Evolutionary conservation across 306 rosid species (phyloP), one percentile per base, ranked within the genome.

Genomic region (Senna tora): DNA sequence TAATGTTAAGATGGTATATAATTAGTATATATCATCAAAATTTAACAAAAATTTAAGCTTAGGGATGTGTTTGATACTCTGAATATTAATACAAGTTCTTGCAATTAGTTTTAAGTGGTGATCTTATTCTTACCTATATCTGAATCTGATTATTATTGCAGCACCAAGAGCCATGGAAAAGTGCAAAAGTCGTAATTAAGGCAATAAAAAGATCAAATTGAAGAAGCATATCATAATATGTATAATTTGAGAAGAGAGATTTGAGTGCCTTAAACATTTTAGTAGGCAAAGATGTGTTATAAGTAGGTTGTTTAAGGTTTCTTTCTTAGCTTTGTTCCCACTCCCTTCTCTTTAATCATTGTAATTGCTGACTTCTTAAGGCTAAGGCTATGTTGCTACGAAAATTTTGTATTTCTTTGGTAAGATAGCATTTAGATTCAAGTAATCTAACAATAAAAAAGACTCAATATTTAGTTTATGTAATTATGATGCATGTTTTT

Each of bases 141-240:
- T 25, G 30, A 25, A 1, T 25, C 30, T 64, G 13, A 39, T 75
- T 68, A 39, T 75, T 68, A 46, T 54, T 84, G 79, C 92, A 93
- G 97, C 98, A 49, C 98, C 98, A 39, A 86, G 98, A 76, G 92
- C 89, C 42, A 87, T 87, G 97, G 97, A 90, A 71, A 93, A 93
- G 88, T 76, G 88, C 89, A 90, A 71, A 83, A 88, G 83, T 70
- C 88, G 82, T 59, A 78, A 81, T 72, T 88, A 90, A 75, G 1
- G n/a, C 30, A 42, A 52, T 22, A 62, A 21, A 21, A 72, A 77
- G 36, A 68, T 52, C 63, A 63, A 45, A 53, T 33, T 81, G 9
- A 56, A 75, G 9, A 55, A 75, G 77, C 79, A 62, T 57, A 72
- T 74, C 66, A 77, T 63, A 16, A 30, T 51, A 74, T 75, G 74